A percentile compares a stretch with the other conserved stretches of the same genome.
Conservation (phyloP, 257 asterid species). For the Solanum acaule region DNA sequence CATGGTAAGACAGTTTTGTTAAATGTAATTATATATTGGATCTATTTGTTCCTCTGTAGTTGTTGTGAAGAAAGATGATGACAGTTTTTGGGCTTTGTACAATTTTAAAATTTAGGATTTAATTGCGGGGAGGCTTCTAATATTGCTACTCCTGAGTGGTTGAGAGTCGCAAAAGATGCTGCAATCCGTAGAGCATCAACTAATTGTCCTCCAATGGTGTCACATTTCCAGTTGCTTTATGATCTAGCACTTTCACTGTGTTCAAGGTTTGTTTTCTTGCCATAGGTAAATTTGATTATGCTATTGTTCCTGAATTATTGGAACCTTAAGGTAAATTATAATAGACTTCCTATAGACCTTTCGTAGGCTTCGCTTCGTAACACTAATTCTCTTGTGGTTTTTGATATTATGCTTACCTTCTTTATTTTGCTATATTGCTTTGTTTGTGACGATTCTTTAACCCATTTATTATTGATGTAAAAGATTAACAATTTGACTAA, state of each 20-base stretch:
- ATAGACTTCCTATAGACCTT: neutral
- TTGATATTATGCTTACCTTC: neutral
- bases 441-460: neutral
- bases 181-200: slow-evolving; percentile 97
- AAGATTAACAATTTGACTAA: neutral
- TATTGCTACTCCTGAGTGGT: slow-evolving; percentile 98
- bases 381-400: neutral
- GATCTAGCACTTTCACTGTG: slow-evolving; percentile 81
- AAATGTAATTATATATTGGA: neutral
- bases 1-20: slow-evolving; percentile 56
- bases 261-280: slow-evolving; percentile 66
- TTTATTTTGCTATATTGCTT: neutral
- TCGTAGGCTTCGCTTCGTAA: neutral
- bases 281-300: neutral
- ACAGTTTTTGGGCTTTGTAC: neutral
- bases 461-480: neutral
- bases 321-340: neutral
- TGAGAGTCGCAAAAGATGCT: slow-evolving; percentile 93
- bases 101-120: slow-evolving; percentile 52
- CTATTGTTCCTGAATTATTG: neutral
- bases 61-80: neutral
- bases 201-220: slow-evolving; percentile 97
- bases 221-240: slow-evolving; percentile 91
- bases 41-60: neutral
- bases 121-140: slow-evolving; percentile 98